Evolutionary conservation across 2,329 filamentous ascomycete species (phyloP), one percentile per base, ranked within the genome.

Genomic region (Penicillium brasilianum): DNA sequence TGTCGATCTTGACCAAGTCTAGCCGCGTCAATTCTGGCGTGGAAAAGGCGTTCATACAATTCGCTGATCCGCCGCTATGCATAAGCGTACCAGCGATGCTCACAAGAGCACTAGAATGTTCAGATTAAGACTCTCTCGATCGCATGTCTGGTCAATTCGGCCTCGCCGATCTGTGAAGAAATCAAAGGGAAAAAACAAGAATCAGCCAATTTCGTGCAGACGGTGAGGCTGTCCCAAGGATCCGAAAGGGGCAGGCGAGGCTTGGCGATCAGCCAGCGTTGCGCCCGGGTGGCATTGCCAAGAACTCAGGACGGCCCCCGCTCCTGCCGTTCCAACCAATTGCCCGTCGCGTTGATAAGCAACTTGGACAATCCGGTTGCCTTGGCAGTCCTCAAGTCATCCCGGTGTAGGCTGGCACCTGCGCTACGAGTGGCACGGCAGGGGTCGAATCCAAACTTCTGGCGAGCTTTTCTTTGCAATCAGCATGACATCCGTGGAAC

Each of bases 211-310:
- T 16, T 13, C 25, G 16, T n/a, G 20, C n/a, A 36, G 16, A 30
- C 22, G n/a, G 14, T 34, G 36, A 48, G n/a, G 14, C 39, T 46
- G 41, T n/a, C 22, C 41, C 4, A 13, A 41, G 16, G 22, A 5
- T n/a, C n/a, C 14, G 14, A 18, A 48, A 7, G 50, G 55, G 32
- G 28, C 4, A 32, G 16, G 28, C 36, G 37, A 41, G 43, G 28
- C 41, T 59, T 55, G 51, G 57, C 57, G 34, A 57, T 56, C 39
- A 59, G 25, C 49, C 30, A 58, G 53, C 32, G 56, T 58, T 56
- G 48, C 52, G 56, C 48, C 53, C 53, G 22, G 44, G 46, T 22
- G 28, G n/a, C 54, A 28, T 32, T 43, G 60, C 60, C 60, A 62
- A 62, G 60, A 55, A 55, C 37, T 14, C 7, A 9, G 18, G 9